A percentile compares a stretch with the other conserved stretches of the same genome.
Evolutionary conservation across 2,329 filamentous ascomycete genomes (phyloP).

Genomic region (Ophiocordyceps sinensis): DNA sequence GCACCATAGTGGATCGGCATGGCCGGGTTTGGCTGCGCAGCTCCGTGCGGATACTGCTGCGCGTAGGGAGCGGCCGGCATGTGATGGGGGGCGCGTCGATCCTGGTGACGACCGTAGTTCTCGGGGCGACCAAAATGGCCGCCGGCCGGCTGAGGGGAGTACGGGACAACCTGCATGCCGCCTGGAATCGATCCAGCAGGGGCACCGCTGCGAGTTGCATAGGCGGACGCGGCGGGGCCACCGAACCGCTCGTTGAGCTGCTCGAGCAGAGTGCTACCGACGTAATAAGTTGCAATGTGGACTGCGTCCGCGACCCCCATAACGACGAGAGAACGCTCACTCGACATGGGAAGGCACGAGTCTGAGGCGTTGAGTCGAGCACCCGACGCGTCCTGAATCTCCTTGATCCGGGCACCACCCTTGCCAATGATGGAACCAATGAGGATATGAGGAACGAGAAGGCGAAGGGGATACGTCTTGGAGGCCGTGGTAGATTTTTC

Average conservation of each 20-base stretch:
- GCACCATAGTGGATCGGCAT: conserved; percentile 67
- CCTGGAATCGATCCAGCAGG: conserved; percentile 89
- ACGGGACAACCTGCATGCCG: conserved; percentile 98
- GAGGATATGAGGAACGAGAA: conserved; percentile 90
- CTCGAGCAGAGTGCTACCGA: conserved; percentile 93
- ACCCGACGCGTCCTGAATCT: conserved; percentile 96
- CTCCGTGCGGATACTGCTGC: conserved; percentile 54
- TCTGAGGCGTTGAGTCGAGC: conserved; percentile 94
- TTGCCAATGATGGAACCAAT: conserved; percentile 99
- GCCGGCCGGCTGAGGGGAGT: conserved; percentile 81
- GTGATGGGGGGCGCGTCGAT: conserved; percentile 52
- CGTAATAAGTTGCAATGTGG: conserved; percentile 97
- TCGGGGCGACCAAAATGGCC: conserved; percentile 89
- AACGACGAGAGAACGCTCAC: conserved; percentile 93
- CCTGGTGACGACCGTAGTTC: conserved; percentile 61
- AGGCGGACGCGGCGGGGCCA: conserved; percentile 90
- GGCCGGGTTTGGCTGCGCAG: conserved; percentile 45
- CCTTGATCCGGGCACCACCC: conserved; percentile 85
- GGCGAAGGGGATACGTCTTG: conserved; percentile 91
- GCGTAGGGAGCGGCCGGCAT: conserved; percentile 59
- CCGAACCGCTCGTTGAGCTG: conserved; percentile 95
- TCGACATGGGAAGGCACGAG: conserved; percentile 83
- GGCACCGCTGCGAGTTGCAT: conserved; percentile 86
- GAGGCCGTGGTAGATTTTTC: conserved; percentile 82
- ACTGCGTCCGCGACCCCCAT: conserved; percentile 96